These are phyloP conservation scores for Geotrichum citri-aurantii DNA, from an alignment of 1,139 yeast species.

Conservation along the genomic window DNA sequence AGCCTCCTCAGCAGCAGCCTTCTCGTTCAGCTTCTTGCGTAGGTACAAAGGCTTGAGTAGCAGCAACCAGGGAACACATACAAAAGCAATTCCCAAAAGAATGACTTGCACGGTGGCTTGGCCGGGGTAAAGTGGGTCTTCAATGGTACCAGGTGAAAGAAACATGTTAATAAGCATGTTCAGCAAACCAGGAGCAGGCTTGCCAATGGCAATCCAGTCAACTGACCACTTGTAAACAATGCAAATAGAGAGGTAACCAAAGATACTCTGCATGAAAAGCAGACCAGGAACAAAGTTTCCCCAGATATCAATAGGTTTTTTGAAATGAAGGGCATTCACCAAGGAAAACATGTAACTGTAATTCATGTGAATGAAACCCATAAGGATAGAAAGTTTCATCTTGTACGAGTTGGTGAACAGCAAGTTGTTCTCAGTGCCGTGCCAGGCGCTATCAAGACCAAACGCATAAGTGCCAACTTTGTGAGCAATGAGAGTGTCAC, in stretches of 20 bases:
- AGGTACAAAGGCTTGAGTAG: constrained; percentile 77
- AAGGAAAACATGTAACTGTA: constrained; percentile 82
- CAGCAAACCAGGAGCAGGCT: constrained; percentile 85
- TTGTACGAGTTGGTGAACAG: constrained; percentile 90
- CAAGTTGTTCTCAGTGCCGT: constrained; percentile 88
- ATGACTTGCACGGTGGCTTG: constrained; percentile 75
- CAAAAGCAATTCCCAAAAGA: constrained; percentile 66
- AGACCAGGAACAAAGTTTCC: constrained; percentile 95
- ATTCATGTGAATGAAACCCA: constrained; percentile 94
- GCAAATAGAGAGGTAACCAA: constrained; percentile 80
- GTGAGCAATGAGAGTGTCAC: constrained; percentile 58
- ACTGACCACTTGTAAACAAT: constrained; percentile 92
- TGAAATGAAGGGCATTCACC: constrained; percentile 71
- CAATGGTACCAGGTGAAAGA: constrained; percentile 84
- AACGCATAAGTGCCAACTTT: constrained; percentile 67
- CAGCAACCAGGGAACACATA: constrained; percentile 93
- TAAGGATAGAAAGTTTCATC: constrained; percentile 88
- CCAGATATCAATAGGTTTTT: constrained; percentile 72
- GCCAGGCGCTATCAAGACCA: constrained; percentile 96
- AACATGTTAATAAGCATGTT: constrained; percentile 97
- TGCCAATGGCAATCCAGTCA: constrained; percentile 74
- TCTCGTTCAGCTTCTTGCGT: constrained; percentile 30
- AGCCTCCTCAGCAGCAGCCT: constrained; percentile 18
- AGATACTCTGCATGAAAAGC: constrained; percentile 89
- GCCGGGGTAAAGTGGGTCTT: constrained; percentile 76